Conservation (phyloP, 148 eudicot genomes). For the Dianthus caryophyllus region DNA sequence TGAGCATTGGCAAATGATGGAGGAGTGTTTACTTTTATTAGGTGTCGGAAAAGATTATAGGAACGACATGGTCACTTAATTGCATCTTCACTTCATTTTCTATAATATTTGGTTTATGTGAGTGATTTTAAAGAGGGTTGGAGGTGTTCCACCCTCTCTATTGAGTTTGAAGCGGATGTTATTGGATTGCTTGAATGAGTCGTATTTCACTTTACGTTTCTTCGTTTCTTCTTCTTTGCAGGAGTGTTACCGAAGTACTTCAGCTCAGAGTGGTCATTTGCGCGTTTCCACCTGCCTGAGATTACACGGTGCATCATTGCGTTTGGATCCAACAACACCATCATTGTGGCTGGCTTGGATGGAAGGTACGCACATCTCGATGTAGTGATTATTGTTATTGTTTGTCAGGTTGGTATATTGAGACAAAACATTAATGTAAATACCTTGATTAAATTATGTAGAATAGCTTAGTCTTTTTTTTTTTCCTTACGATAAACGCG, state of each 20-base stretch:
- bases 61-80: neutral
- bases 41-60: neutral
- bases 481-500: neutral
- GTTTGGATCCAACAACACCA: conserved; percentile 79
- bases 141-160: neutral
- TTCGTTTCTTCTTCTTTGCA: conserved; percentile 26
- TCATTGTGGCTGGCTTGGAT: conserved; percentile 72
- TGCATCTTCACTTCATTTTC: neutral
- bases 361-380: conserved; percentile 72
- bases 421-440: neutral
- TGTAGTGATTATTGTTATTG: neutral
- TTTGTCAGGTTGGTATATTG: neutral
- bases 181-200: neutral
- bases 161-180: neutral
- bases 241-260: conserved; percentile 91
- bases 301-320: conserved; percentile 62
- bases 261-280: conserved; percentile 98
- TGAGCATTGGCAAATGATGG: neutral
- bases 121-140: neutral
- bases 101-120: neutral
- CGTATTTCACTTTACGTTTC: neutral
- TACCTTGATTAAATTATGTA: neutral
- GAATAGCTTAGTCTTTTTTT: neutral
- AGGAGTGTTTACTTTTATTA: neutral
- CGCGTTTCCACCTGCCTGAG: conserved; percentile 78